These are phyloP conservation scores for Rhizopogon rudus DNA, from an alignment of 768 basidiomycete species.

Conservation along the genomic window DNA sequence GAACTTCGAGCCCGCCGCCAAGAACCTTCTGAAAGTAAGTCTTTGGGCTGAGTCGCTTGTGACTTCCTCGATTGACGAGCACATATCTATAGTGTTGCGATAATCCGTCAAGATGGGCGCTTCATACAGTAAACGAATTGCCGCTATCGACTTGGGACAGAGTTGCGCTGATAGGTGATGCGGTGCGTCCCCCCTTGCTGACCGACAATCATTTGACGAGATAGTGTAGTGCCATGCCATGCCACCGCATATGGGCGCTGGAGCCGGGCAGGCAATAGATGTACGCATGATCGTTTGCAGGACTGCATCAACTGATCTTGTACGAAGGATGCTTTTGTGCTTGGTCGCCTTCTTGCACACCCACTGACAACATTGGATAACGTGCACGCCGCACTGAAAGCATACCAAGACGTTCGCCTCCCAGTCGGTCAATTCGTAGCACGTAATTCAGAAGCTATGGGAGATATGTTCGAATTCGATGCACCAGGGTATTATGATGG, in stretches of 20 bases:
- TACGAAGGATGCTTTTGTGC: slow-evolving; percentile 19
- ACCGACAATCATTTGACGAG: not conserved
- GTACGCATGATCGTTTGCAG: slow-evolving; percentile 1
- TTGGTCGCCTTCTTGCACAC: slow-evolving; percentile 15
- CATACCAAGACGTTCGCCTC: slow-evolving; percentile 17
- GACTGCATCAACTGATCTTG: not conserved
- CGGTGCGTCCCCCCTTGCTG: slow-evolving; percentile 24
- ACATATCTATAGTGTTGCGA: slow-evolving; percentile 26
- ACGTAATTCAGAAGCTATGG: slow-evolving; percentile 11
- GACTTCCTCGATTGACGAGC: not conserved
- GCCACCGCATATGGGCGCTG: slow-evolving; percentile 18
- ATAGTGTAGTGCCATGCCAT: slow-evolving; percentile 18
- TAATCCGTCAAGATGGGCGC: slow-evolving; percentile 37
- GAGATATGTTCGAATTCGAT: slow-evolving; percentile 15
- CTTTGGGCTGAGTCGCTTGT: not conserved
- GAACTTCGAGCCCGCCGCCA: slow-evolving; percentile 34
- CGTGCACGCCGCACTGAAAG: slow-evolving; percentile 7
- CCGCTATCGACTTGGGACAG: slow-evolving; percentile 33
- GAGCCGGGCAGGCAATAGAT: slow-evolving; percentile 24
- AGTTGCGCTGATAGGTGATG: slow-evolving; percentile 47
- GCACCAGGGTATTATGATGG: slow-evolving; percentile 19
- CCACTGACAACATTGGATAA: slow-evolving; percentile 5
- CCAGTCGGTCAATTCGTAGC: slow-evolving; percentile 12
- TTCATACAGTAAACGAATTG: slow-evolving; percentile 38
- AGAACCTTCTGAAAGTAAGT: slow-evolving; percentile 23